Base-by-base conservation (phyloP, 257 asterid genomes). In the Ajuga chamaepitys region DNA sequence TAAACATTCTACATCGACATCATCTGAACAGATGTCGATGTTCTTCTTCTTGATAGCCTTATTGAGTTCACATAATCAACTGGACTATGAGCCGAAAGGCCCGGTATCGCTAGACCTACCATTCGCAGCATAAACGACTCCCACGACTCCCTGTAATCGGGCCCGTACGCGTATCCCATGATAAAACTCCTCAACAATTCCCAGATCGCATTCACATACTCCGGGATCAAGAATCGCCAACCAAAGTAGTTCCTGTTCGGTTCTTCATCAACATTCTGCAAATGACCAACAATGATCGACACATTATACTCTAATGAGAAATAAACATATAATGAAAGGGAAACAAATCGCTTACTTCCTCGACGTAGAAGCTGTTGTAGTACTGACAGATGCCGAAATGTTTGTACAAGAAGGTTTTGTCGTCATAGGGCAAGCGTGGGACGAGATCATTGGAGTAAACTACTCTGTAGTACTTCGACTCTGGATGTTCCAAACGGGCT, bases 401-500 rank as follows among this genome's bases (percentile, higher is more conserved):
- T 78, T 88, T 93, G 53, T 83, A 89, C 85, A 93, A 74, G 79
- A 93, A 93, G 25, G 92, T 89, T 42, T 68, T 83, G 63, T 93
- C 35, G 42, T 93, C 99, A 24, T 89, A 93, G 62, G 99, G 97
- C 82, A 93, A 73, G 79, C 99, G 83, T 5, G 99, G 97, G 53
- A 89, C 97, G 37, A 93, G 85, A 59, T 93, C 99, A 44, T 89
- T 93, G 79, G 88, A 86, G 71, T 93, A 87, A 14, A 93, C 99
- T 2, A 85, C 75, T 59, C 99, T 80, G 68, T 78, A 82, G 81
- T 93, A 93, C 78, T 76, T 93, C 7, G 83, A 70, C 32, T 42
- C 74, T 12, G 93, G 89, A 61, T 67, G 73, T 30, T 81, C 86
- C 51, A 93, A 57, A 59, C 74, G 90, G 48, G 78, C 75, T 70